Evolutionary conservation across 352 stramenopile genomes (phyloP).

Genomic region (Phytopythium ostracodes): DNA sequence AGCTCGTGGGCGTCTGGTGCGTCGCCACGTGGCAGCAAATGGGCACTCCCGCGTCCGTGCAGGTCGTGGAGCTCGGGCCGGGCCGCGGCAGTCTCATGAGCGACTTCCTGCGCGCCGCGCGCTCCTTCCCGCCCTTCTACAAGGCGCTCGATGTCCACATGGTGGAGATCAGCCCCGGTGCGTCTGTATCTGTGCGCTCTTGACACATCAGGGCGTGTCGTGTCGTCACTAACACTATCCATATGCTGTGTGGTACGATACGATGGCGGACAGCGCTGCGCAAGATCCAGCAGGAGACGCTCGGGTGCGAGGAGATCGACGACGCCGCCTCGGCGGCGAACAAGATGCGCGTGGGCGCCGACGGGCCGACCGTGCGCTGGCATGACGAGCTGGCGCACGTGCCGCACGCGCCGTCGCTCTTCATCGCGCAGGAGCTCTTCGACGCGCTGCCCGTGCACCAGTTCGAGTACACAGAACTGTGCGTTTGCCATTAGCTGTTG

Average conservation of each 20-base stretch:
- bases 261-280: slow-evolving; percentile 60
- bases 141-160: slow-evolving; percentile 85
- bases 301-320: slow-evolving; percentile 48
- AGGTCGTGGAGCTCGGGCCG: slow-evolving; percentile 90
- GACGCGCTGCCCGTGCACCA: slow-evolving; percentile 94
- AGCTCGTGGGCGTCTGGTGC: slow-evolving; percentile 91
- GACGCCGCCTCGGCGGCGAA: slow-evolving; percentile 23
- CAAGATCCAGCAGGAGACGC: slow-evolving; percentile 85
- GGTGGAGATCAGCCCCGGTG: slow-evolving; percentile 87
- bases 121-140: slow-evolving; percentile 88
- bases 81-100: slow-evolving; percentile 93
- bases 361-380: slow-evolving; percentile 69
- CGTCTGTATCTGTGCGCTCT: neutral
- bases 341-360: slow-evolving; percentile 45
- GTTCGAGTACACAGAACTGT: slow-evolving; percentile 92
- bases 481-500: slow-evolving; percentile 4
- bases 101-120: slow-evolving; percentile 89
- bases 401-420: slow-evolving; percentile 76
- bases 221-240: too few species aligned
- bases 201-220: too few species aligned
- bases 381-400: slow-evolving; percentile 84
- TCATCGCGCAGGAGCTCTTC: slow-evolving; percentile 94
- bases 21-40: slow-evolving; percentile 90
- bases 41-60: slow-evolving; percentile 61
- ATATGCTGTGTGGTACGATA: too few species aligned